Percentiles rank a stretch among this genome's conserved stretches.
Conservation (phyloP, 2,329 filamentous ascomycete species). For the Fusarium protoensiforme region DNA sequence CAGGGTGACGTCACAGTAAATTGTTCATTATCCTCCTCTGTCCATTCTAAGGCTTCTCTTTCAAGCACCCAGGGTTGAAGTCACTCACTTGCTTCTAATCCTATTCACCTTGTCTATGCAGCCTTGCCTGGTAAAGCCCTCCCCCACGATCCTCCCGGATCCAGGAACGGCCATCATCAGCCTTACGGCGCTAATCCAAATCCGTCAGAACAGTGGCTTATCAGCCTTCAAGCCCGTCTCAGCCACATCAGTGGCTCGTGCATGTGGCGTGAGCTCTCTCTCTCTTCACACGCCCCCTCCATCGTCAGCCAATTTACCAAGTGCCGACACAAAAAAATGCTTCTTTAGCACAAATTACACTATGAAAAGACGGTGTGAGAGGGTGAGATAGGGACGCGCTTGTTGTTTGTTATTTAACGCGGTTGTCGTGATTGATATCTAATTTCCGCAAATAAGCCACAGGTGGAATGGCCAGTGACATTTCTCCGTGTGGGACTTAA, state of each 20-base stretch:
- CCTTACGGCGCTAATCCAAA: constrained; percentile 1
- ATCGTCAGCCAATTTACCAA: background rate
- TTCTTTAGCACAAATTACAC: background rate
- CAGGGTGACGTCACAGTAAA: background rate
- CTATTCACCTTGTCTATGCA: background rate
- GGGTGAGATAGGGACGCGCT: background rate
- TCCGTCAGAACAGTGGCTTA: background rate
- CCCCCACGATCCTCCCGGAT: background rate
- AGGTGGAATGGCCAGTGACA: constrained; percentile 16
- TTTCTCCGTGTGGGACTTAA: constrained; percentile 17
- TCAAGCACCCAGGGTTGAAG: background rate
- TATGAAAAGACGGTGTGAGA: constrained; percentile 36
- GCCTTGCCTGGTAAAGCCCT: background rate
- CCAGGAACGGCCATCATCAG: background rate
- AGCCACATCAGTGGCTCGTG: background rate
- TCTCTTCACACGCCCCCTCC: constrained; percentile 4
- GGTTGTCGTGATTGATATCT: constrained; percentile 5
- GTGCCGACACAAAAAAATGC: background rate
- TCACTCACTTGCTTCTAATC: background rate
- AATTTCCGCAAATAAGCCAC: constrained; percentile 29
- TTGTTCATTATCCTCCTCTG: background rate
- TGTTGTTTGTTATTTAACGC: constrained; percentile 26
- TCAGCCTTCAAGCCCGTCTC: background rate
- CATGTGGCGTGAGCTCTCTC: constrained; percentile 6
- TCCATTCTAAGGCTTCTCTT: background rate